Base-by-base conservation (phyloP, 129 eudicot species). In the Oenanthe sinensis region DNA sequence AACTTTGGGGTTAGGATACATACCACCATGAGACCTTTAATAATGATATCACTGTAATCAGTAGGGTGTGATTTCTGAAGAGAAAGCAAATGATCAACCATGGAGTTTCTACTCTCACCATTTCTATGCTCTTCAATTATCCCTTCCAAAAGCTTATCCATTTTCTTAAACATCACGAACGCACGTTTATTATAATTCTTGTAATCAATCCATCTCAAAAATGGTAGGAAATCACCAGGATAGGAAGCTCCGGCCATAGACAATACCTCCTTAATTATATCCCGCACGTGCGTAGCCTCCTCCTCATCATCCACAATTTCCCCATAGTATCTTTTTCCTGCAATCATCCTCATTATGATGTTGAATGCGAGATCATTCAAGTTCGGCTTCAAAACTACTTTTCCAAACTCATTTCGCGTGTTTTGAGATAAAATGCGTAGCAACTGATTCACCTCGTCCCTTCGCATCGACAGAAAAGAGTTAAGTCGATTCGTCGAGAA, bases 401-500 rank as follows among this genome's bases (percentile, higher is more conserved):
- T 79, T 8, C 47, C 71, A 0, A 43, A 43, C 17, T 30, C 78
- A 13, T 22, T 20, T 10, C 54, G 14, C 24, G 49, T 39, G 49
- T 60, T 74, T 20, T 60, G 26, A 47, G 28, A 50, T 45, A 87
- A 65, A 20, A 9, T 60, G 9, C 5, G 78, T 0, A 84, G 77
- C 33, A 82, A 39, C 19, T 45, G 65, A 6, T 43, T 49, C 24
- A 78, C 62, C 70, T 87, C 90, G 20, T 84, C 81, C 48, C 81
- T 22, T 67, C 88, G 79, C 24, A 77, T 58, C 22, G 79, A 26
- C 75, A 63, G n/a, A 40, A 89, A 84, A 16, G 43, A 42, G 79
- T 84, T 74, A 71, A 89, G 82, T 17, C 90, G 90, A 75, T 39
- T 14, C 11, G 88, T 36, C 16, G 90, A 86, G 54, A 86, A 85